A percentile compares a stretch with the other conserved stretches of the same genome.
phyloP scores from a whole-genome alignment of 257 asterid species.

The Ehretia macrophylla region DNA sequence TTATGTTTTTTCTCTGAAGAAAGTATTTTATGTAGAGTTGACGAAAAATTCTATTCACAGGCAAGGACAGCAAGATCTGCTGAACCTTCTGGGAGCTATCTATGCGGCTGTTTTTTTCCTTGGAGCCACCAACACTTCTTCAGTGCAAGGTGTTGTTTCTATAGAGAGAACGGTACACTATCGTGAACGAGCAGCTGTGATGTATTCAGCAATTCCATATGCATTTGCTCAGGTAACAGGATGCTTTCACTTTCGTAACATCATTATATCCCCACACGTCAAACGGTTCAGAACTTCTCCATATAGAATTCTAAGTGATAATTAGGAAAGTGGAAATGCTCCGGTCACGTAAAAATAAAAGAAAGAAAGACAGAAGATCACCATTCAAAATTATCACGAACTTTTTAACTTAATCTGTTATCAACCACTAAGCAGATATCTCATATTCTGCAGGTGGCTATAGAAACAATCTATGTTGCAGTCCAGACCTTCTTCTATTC shows the following conservation, averaged over 20 bases:
- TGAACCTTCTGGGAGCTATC: conserved; percentile 35
- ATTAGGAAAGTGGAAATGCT: too few relatives aligned
- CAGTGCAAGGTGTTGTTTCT: conserved; percentile 34
- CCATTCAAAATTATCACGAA: too few relatives aligned
- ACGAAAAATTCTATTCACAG: conserved; percentile 8
- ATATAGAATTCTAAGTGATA: too few relatives aligned
- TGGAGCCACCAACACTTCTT: conserved; percentile 26
- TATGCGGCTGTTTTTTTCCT: conserved; percentile 25
- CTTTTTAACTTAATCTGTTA: too few relatives aligned
- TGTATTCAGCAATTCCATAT: conserved; percentile 38
- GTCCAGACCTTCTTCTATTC: conserved; percentile 32
- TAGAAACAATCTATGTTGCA: conserved; percentile 40
- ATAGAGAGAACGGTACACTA: conserved; percentile 33
- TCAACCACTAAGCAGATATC: too few relatives aligned
- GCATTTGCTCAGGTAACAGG: conserved; percentile 29
- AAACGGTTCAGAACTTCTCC: too few relatives aligned
- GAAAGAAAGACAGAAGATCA: too few relatives aligned
- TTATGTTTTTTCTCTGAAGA: background rate
- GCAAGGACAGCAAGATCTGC: conserved; percentile 21
- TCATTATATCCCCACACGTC: too few relatives aligned
- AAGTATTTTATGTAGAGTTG: background rate
- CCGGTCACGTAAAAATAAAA: too few relatives aligned
- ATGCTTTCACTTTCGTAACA: background rate
- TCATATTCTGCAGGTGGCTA: conserved; percentile 36
- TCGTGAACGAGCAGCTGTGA: conserved; percentile 31